Conservation (phyloP, 768 basidiomycete species). For the Trametes maxima region DNA sequence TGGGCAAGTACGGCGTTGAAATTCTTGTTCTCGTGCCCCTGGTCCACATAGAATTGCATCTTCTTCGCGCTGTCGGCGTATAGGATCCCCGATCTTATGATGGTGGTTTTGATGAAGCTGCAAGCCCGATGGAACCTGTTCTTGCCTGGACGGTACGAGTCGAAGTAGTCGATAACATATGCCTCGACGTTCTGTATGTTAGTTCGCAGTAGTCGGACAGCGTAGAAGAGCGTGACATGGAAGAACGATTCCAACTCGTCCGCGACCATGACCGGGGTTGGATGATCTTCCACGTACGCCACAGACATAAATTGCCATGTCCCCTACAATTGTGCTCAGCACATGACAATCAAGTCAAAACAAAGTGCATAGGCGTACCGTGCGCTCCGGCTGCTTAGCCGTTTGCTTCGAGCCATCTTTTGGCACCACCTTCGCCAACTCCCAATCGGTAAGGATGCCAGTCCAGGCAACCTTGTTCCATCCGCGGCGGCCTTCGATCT, state of each 20-base stretch:
- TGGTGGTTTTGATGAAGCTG: neutral
- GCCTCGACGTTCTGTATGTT: neutral
- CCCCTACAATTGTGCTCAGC: neutral
- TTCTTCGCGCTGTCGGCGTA: neutral
- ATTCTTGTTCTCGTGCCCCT: neutral
- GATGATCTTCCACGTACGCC: neutral
- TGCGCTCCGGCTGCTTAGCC: neutral
- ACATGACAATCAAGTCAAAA: no score
- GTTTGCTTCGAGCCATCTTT: neutral
- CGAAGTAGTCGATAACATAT: neutral
- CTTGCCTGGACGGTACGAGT: neutral
- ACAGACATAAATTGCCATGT: constrained; percentile 15
- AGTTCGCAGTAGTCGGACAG: neutral
- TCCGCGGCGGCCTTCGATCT: neutral
- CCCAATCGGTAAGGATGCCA: constrained; percentile 9
- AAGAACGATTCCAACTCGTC: constrained; percentile 8
- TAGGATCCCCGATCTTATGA: neutral
- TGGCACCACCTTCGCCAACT: neutral
- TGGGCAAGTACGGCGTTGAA: neutral
- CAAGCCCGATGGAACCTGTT: neutral
- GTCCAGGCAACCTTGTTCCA: neutral
- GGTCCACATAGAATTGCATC: neutral
- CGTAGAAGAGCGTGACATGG: constrained; percentile 1
- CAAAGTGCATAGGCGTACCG: neutral
- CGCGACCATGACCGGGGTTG: neutral